Percentiles rank a stretch among this genome's conserved stretches.
phyloP scores from a whole-genome alignment of 2,329 filamentous ascomycete genomes.

The Sphaerulina vaccinii region DNA sequence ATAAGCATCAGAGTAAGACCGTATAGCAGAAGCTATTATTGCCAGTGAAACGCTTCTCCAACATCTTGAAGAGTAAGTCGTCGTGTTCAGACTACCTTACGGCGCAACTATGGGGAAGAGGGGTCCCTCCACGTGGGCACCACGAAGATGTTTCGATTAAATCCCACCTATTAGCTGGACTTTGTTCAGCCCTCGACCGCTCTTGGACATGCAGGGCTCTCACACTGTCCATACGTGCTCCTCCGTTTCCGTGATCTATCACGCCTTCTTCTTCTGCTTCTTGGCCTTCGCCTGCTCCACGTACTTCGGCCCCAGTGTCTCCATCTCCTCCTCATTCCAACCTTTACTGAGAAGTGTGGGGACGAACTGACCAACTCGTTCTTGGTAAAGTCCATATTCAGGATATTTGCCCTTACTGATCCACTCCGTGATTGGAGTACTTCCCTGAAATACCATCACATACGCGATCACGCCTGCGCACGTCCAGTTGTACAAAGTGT shows the following conservation, averaged over 20 bases:
- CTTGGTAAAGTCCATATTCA: slow-evolving; percentile 83
- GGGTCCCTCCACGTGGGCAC: neutral
- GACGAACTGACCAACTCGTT: slow-evolving; percentile 77
- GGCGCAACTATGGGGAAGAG: neutral
- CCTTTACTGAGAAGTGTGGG: slow-evolving; percentile 51
- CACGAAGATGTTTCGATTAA: neutral
- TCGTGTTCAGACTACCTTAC: too few species aligned
- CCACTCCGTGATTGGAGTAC: slow-evolving; percentile 80
- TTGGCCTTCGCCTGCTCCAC: slow-evolving; percentile 15
- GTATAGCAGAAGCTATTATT: too few species aligned
- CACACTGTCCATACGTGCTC: neutral
- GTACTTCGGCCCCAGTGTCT: slow-evolving; percentile 16
- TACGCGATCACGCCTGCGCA: slow-evolving; percentile 67
- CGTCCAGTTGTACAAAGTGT: slow-evolving; percentile 75
- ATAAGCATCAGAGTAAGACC: neutral
- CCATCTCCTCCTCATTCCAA: slow-evolving; percentile 36
- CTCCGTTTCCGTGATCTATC: neutral
- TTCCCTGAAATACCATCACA: slow-evolving; percentile 81
- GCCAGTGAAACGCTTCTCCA: too few species aligned
- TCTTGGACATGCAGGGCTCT: too few species aligned
- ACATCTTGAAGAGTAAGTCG: too few species aligned
- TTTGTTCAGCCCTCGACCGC: too few species aligned
- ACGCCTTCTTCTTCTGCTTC: slow-evolving; percentile 7
- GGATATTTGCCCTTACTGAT: slow-evolving; percentile 81
- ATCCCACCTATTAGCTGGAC: too few species aligned